phyloP scores from a whole-genome alignment of 306 rosid genomes.

The Lotus japonicus region DNA sequence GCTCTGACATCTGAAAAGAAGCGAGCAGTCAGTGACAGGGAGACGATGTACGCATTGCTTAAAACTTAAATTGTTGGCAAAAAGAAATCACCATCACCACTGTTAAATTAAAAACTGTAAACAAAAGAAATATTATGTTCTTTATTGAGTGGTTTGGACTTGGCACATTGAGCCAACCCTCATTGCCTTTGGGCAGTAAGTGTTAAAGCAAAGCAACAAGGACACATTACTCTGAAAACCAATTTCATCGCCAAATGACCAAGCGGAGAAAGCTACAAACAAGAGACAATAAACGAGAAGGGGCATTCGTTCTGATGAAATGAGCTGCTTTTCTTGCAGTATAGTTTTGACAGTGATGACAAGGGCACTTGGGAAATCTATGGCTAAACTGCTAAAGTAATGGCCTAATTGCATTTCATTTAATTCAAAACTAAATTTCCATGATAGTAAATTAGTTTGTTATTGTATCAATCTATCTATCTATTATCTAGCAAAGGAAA shows the following conservation, averaged over 20 bases:
- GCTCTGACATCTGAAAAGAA: constrained; percentile 90
- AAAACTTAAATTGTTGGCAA: not conserved
- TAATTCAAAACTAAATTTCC: constrained; percentile 6
- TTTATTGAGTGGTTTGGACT: too few relatives aligned
- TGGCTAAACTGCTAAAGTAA: constrained; percentile 9
- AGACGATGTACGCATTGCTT: constrained; percentile 4
- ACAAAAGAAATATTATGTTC: not conserved
- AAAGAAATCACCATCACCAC: not conserved
- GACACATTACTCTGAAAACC: not conserved
- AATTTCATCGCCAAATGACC: not conserved
- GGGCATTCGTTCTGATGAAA: not conserved
- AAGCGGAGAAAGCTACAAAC: not conserved
- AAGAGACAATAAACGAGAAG: not conserved
- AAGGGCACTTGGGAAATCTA: not conserved
- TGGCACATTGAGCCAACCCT: not conserved
- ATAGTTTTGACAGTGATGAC: not conserved
- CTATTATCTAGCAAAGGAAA: not conserved
- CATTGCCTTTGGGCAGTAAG: not conserved
- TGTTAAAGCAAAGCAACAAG: not conserved
- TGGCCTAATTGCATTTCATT: not conserved
- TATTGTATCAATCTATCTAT: constrained; percentile 4
- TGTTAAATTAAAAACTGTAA: not conserved
- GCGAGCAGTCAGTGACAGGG: constrained; percentile 13
- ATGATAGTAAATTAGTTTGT: not conserved
- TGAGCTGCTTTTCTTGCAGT: not conserved